Conservation (phyloP, 2,329 filamentous ascomycete species). For the Paecilomyces dactylethromorphus region DNA sequence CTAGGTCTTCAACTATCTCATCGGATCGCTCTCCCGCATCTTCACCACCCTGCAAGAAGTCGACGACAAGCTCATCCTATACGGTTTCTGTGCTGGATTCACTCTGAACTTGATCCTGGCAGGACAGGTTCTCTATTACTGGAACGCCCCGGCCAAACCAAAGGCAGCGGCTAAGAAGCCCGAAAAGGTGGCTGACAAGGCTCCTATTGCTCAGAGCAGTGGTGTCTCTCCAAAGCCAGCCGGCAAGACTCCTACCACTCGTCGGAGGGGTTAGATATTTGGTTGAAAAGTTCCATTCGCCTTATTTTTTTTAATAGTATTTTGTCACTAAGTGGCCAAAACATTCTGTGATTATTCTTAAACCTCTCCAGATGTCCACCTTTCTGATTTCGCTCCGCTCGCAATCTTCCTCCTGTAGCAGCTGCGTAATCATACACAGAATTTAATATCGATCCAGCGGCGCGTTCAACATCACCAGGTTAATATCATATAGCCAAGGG, state of each 20-base stretch:
- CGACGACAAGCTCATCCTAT: conserved; percentile 91
- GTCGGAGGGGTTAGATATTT: conserved; percentile 43
- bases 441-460: background rate
- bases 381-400: background rate
- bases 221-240: conserved; percentile 36
- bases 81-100: conserved; percentile 88
- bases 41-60: conserved; percentile 98
- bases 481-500: background rate
- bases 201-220: conserved; percentile 29
- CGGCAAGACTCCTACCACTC: conserved; percentile 49
- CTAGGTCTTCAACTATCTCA: conserved; percentile 96
- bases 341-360: background rate
- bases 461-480: background rate
- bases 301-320: conserved; percentile 8
- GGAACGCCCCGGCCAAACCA: conserved; percentile 58
- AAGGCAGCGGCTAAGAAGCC: conserved; percentile 27
- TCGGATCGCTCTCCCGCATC: conserved; percentile 86
- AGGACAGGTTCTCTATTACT: conserved; percentile 91
- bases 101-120: conserved; percentile 82
- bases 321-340: background rate
- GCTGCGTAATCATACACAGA: background rate
- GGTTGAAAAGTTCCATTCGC: background rate
- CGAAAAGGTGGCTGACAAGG: conserved; percentile 18
- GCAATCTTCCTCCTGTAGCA: background rate
- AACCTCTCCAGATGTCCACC: background rate